phyloP scores from a whole-genome alignment of 768 basidiomycete genomes.

The Harrya chromipes region DNA sequence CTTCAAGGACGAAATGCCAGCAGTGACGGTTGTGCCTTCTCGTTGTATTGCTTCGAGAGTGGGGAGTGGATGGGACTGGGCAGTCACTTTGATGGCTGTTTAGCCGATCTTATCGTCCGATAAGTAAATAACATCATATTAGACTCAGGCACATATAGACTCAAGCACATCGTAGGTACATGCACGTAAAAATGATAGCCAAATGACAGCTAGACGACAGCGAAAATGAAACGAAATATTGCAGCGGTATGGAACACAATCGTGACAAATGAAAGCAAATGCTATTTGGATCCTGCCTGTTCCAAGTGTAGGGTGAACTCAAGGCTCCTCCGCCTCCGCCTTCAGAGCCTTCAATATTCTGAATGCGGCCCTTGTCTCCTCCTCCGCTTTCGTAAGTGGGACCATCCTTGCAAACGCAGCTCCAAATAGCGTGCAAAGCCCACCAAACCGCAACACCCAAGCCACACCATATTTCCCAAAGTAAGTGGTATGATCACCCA shows the following conservation, averaged over 20 bases:
- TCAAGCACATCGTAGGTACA: slow-evolving; percentile 1
- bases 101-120: slow-evolving; percentile 1
- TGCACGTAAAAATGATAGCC: not conserved
- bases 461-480: slow-evolving; percentile 86
- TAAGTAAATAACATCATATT: not conserved
- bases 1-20: slow-evolving; percentile 26
- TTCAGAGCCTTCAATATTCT: slow-evolving; percentile 76
- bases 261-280: slow-evolving; percentile 16
- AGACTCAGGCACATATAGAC: not conserved
- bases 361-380: slow-evolving; percentile 79
- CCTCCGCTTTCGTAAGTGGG: slow-evolving; percentile 87
- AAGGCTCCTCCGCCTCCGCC: slow-evolving; percentile 53
- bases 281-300: not conserved
- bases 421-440: slow-evolving; percentile 77
- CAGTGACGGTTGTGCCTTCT: slow-evolving; percentile 25
- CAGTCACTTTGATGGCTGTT: slow-evolving; percentile 28
- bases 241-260: not conserved
- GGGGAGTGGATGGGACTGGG: slow-evolving; percentile 27
- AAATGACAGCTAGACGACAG: not conserved
- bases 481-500: slow-evolving; percentile 53
- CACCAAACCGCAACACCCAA: slow-evolving; percentile 93
- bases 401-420: slow-evolving; percentile 79
- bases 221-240: slow-evolving; percentile 3
- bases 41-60: slow-evolving; percentile 19
- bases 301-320: slow-evolving; percentile 13